These are phyloP conservation scores for Gossypium gossypioides DNA, from an alignment of 441 rosid genomes.

Conservation along the genomic window DNA sequence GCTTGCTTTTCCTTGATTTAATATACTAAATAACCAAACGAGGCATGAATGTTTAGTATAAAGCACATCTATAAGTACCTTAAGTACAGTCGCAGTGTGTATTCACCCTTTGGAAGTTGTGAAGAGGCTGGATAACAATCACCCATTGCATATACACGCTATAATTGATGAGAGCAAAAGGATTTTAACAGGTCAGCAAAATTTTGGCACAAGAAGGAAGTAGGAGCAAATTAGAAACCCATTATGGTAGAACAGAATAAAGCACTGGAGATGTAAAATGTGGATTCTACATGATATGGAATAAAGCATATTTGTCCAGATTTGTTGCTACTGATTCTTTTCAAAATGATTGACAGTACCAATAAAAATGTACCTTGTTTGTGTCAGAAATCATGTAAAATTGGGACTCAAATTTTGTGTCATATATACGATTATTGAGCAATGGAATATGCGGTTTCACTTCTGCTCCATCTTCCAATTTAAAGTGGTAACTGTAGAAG, in stretches of 20 bases:
- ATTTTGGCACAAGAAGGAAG: slow-evolving; percentile 6
- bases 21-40: background rate
- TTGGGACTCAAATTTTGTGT: slow-evolving; percentile 93
- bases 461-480: slow-evolving; percentile 87
- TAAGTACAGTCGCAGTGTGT: slow-evolving; percentile 61
- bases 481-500: slow-evolving; percentile 73
- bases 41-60: background rate
- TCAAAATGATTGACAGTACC: background rate
- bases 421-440: slow-evolving; percentile 90
- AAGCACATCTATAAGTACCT: slow-evolving; percentile 36
- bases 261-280: background rate
- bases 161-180: slow-evolving; percentile 9
- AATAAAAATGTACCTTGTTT: slow-evolving; percentile 58
- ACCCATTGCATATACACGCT: slow-evolving; percentile 85
- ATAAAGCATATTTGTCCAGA: background rate
- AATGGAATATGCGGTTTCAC: slow-evolving; percentile 80
- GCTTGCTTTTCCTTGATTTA: background rate
- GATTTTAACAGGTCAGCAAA: slow-evolving; percentile 12
- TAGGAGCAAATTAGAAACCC: background rate
- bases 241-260: slow-evolving; percentile 4
- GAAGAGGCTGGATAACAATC: slow-evolving; percentile 78
- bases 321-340: background rate
- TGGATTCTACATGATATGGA: background rate
- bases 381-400: slow-evolving; percentile 85
- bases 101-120: slow-evolving; percentile 91